Percentiles rank a stretch among this genome's conserved stretches.
Evolutionary conservation across 2,329 filamentous ascomycete genomes (phyloP).

Genomic region (Monosporascus sp.): DNA sequence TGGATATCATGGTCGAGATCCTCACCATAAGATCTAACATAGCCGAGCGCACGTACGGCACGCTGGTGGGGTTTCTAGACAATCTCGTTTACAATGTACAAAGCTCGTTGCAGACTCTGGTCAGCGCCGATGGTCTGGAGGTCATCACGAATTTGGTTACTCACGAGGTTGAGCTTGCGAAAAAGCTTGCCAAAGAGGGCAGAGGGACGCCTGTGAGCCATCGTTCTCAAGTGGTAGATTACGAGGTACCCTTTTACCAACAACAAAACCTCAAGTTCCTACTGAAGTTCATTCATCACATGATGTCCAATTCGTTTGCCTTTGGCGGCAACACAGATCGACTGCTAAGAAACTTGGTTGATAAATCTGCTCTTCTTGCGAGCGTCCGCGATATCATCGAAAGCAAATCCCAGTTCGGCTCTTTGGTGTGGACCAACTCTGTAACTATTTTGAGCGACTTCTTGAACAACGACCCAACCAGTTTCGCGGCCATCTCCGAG

Average conservation of each 20-base stretch:
- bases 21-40: slow-evolving; percentile 76
- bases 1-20: slow-evolving; percentile 86
- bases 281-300: slow-evolving; percentile 92
- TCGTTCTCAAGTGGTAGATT: slow-evolving; percentile 81
- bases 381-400: slow-evolving; percentile 78
- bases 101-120: slow-evolving; percentile 78
- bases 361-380: slow-evolving; percentile 77
- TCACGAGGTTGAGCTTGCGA: slow-evolving; percentile 67
- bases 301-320: slow-evolving; percentile 73
- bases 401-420: slow-evolving; percentile 75
- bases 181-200: slow-evolving; percentile 60
- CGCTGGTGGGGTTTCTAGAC: slow-evolving; percentile 82
- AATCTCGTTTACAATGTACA: slow-evolving; percentile 80
- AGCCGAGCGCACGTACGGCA: slow-evolving; percentile 77
- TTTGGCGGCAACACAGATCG: slow-evolving; percentile 80
- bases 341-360: slow-evolving; percentile 85
- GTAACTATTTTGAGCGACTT: slow-evolving; percentile 91
- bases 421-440: slow-evolving; percentile 91
- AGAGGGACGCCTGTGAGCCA: slow-evolving; percentile 65
- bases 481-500: slow-evolving; percentile 92
- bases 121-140: slow-evolving; percentile 77
- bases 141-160: slow-evolving; percentile 84
- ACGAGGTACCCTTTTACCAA: slow-evolving; percentile 86
- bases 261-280: slow-evolving; percentile 92
- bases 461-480: slow-evolving; percentile 97